Evolutionary conservation across 1,284 basidiomycete species (phyloP).

Genomic region (Malassezia arunalokei): DNA sequence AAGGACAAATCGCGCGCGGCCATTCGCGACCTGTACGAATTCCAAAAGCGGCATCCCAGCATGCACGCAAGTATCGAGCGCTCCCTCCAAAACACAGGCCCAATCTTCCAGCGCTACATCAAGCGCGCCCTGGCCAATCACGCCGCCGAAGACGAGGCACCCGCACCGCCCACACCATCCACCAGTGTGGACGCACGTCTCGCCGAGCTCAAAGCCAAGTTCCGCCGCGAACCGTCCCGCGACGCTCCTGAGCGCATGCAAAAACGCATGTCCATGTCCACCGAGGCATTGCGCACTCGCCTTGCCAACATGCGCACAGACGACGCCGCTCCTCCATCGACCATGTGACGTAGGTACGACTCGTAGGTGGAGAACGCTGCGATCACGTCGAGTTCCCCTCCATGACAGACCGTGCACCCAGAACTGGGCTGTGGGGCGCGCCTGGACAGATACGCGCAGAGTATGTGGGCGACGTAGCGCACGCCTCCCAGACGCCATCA

Average conservation of each 20-base stretch:
- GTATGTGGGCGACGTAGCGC: too few species aligned
- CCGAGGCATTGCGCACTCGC: constrained; percentile 13
- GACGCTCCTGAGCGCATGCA: not conserved
- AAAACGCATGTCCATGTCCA: constrained; percentile 11
- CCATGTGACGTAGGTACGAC: too few species aligned
- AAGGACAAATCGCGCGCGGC: constrained; percentile 74
- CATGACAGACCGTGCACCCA: too few species aligned
- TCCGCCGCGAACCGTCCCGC: constrained; percentile 13
- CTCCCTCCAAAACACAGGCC: constrained; percentile 47
- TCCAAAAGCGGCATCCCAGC: constrained; percentile 79
- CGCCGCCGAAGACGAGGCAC: constrained; percentile 59
- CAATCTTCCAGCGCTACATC: constrained; percentile 49
- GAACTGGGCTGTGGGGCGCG: too few species aligned
- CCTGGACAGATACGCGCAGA: too few species aligned
- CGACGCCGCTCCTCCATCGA: not conserved
- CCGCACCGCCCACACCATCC: not conserved
- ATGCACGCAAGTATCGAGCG: constrained; percentile 64
- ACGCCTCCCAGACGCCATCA: not conserved
- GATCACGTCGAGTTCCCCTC: too few species aligned
- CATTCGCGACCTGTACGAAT: constrained; percentile 89
- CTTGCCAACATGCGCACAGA: constrained; percentile 13
- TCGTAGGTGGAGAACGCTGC: too few species aligned
- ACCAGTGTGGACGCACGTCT: constrained; percentile 26
- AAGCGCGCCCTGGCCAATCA: constrained; percentile 50
- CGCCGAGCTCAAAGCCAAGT: constrained; percentile 36